Evolutionary conservation across 306 rosid genomes (phyloP), one percentile per base, ranked within the genome.

Genomic region (Quercus suber): DNA sequence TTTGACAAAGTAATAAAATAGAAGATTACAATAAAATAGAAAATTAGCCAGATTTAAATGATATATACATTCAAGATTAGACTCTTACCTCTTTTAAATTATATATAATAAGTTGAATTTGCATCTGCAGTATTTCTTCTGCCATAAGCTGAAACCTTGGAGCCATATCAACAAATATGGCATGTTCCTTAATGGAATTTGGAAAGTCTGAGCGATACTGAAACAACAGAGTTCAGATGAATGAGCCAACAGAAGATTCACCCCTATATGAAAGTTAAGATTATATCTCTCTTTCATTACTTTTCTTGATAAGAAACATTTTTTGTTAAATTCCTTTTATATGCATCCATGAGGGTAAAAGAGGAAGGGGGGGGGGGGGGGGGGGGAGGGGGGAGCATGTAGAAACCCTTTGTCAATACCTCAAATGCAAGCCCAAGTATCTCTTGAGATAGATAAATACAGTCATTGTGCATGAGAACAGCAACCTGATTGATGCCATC

Each of bases 151-250:
- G 97, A 84, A 92, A 92, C 76, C 97, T 90, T 60, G 96, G 99
- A 80, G 96, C 96, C 89, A 95, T 84, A 87, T 95, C 99, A 80
- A 89, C 90, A 87, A 95, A 95, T 41, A 92, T 85, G 77, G 94
- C 90, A 83, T 91, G 97, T 79, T 95, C 99, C 87, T 90, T 95
- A 67, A 95, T 85, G 65, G 91, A 89, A 81, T 83, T 85, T 58
- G 98, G 99, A 86, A 95, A 92, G 78, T 91, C 90, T 58, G 88
- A 56, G 52, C 97, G 90, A 87, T 92, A 95, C 99, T 95, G 93
- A 67, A 81, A 81, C 76, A 77, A 73, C 61, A 80, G 49, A 59
- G 51, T 73, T 72, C 69, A 79, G 64, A 78, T 41, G 82, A 64
- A 64, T 80, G 51, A 84, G 83, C 75, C 77, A 74, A 67, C 51